phyloP scores from a whole-genome alignment of 2,329 filamentous ascomycete species.

The Colletotrichum coccodes region DNA sequence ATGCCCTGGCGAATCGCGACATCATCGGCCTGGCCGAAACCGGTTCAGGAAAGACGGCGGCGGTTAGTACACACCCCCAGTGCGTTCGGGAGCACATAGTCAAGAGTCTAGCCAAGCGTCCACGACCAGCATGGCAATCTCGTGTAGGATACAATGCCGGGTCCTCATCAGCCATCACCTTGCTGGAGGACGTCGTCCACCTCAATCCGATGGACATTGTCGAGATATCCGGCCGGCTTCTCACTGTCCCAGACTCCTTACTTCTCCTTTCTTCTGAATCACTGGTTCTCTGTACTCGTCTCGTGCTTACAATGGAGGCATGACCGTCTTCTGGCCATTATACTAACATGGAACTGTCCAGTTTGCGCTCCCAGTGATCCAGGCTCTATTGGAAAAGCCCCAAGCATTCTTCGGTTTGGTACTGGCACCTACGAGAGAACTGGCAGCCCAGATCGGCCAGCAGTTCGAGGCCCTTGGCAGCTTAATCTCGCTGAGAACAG shows the following conservation, averaged over 20 bases:
- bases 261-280: not conserved
- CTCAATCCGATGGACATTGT: not conserved
- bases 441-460: slow-evolving; percentile 91
- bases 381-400: slow-evolving; percentile 88
- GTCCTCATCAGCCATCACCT: not conserved
- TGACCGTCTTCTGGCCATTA: not conserved
- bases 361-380: slow-evolving; percentile 92
- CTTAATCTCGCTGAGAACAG: slow-evolving; percentile 86
- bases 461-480: slow-evolving; percentile 89
- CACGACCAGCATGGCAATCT: not conserved
- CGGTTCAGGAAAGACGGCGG: slow-evolving; percentile 94
- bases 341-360: not conserved
- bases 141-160: not conserved
- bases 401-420: slow-evolving; percentile 89
- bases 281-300: too few relatives aligned
- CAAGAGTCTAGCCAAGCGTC: not conserved
- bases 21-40: slow-evolving; percentile 96
- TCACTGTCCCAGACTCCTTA: not conserved
- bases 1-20: slow-evolving; percentile 82
- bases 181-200: not conserved
- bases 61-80: slow-evolving; percentile 44
- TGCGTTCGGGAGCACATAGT: not conserved
- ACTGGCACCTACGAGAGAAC: slow-evolving; percentile 90
- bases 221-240: not conserved
- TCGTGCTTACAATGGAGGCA: not conserved